A percentile compares a stretch with the other conserved stretches of the same genome.
These are phyloP conservation scores for Debaryomyces psychrophilus DNA, from an alignment of 1,139 yeast genomes.

Conservation along the genomic window DNA sequence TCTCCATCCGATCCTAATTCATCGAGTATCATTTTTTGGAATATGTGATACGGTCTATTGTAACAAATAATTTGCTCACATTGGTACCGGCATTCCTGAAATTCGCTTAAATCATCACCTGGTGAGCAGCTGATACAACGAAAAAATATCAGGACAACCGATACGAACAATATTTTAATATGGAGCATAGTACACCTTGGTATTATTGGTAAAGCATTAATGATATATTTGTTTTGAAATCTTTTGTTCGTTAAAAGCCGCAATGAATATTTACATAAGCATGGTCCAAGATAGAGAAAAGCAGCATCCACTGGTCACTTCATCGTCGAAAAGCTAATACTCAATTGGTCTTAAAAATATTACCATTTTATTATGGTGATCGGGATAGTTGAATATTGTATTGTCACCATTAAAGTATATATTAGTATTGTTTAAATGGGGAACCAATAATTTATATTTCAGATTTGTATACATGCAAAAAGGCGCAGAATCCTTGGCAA, in stretches of 20 bases:
- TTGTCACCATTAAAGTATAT: no score
- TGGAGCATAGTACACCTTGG: not conserved
- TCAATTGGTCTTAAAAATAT: no score
- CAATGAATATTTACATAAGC: conserved; percentile 3
- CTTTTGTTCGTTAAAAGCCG: not conserved
- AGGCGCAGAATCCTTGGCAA: no score
- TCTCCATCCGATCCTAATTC: conserved; percentile 22
- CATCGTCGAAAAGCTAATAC: not conserved
- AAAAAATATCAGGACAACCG: not conserved
- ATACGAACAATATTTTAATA: not conserved
- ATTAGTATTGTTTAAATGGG: no score
- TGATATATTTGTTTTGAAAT: not conserved
- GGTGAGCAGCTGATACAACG: conserved; percentile 51
- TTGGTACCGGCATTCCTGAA: conserved; percentile 62
- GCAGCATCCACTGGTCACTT: not conserved
- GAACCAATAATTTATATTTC: no score
- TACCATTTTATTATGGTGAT: no score
- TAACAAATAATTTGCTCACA: conserved; percentile 55
- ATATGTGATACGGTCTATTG: conserved; percentile 32
- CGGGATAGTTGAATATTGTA: no score
- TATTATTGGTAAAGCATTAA: not conserved
- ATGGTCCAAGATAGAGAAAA: conserved; percentile 1
- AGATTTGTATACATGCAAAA: no score
- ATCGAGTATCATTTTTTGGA: conserved; percentile 29
- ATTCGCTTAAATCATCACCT: conserved; percentile 78